Percentiles rank a stretch among this genome's conserved stretches.
These are phyloP conservation scores for Cyberlindnera galapagoensis DNA, from an alignment of 805 yeast genomes.

Conservation along the genomic window DNA sequence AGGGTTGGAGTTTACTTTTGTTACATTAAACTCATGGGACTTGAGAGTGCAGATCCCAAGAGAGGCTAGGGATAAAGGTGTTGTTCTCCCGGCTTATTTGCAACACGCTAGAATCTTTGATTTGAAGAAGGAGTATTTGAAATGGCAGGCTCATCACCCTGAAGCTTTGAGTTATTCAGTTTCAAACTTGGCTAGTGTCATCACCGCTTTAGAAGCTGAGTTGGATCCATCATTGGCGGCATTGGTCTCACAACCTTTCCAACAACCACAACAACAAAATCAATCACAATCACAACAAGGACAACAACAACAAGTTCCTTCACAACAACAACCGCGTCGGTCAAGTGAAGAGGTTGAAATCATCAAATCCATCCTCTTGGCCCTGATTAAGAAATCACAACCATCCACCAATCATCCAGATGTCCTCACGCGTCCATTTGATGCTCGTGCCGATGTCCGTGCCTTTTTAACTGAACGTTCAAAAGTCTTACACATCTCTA, in stretches of 20 bases:
- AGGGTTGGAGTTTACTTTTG: constrained; percentile 52
- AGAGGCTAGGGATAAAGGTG: constrained; percentile 73
- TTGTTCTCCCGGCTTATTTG: constrained; percentile 65
- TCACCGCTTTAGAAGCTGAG: constrained; percentile 26
- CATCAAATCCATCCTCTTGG: constrained; percentile 37
- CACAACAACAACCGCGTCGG: constrained; percentile 28
- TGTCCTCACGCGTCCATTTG: constrained; percentile 68
- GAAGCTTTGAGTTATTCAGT: constrained; percentile 31
- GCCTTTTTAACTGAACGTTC: constrained; percentile 68
- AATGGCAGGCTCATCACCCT: constrained; percentile 64
- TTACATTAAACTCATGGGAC: constrained; percentile 63
- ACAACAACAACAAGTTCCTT: too few relatives aligned
- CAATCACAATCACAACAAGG: constrained; percentile 1
- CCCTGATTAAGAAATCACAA: constrained; percentile 42
- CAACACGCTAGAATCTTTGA: constrained; percentile 76
- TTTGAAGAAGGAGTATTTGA: constrained; percentile 62
- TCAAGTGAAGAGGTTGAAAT: constrained; percentile 41
- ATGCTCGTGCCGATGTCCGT: constrained; percentile 64
- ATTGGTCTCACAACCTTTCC: constrained; percentile 10
- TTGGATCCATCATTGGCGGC: constrained; percentile 6
- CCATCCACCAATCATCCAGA: constrained; percentile 41
- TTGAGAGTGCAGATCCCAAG: constrained; percentile 72
- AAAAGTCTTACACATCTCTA: constrained; percentile 71
- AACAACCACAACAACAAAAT: constrained; percentile 9
- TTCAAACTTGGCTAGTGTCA: constrained; percentile 23